Percentiles rank a stretch among this genome's conserved stretches.
Evolutionary conservation across 345 rosid genomes (phyloP).

Genomic region (Lepidium sativum): DNA sequence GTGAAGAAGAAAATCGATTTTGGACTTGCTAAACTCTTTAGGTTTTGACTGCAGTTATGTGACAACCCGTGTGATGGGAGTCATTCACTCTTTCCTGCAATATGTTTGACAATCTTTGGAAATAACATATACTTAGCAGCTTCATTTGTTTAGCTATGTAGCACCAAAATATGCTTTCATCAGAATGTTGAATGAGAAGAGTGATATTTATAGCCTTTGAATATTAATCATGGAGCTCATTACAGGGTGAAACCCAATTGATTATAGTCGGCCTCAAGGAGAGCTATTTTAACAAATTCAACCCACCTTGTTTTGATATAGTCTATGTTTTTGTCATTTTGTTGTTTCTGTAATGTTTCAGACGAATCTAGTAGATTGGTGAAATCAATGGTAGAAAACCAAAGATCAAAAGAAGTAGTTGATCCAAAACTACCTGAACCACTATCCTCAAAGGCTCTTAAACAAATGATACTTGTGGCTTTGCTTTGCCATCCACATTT

Average conservation of each 20-base stretch:
- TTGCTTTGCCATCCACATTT: slow-evolving; percentile 37
- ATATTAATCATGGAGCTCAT: slow-evolving; percentile 80
- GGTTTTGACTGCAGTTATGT: slow-evolving; percentile 52
- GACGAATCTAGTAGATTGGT: slow-evolving; percentile 92
- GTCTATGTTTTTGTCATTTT: background rate
- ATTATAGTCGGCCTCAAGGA: slow-evolving; percentile 75
- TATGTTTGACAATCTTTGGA: background rate
- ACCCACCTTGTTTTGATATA: background rate
- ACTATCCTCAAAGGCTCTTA: slow-evolving; percentile 62
- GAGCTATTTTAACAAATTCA: slow-evolving; percentile 38
- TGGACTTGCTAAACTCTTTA: no score
- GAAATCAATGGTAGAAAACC: slow-evolving; percentile 65
- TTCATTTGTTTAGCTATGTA: slow-evolving; percentile 46
- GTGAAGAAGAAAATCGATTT: background rate
- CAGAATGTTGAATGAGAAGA: slow-evolving; percentile 70
- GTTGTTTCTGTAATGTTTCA: slow-evolving; percentile 14
- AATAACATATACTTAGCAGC: background rate
- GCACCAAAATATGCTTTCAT: slow-evolving; percentile 95
- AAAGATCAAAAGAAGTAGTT: slow-evolving; percentile 70
- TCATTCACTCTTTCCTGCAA: background rate
- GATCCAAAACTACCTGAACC: slow-evolving; percentile 80
- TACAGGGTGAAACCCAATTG: slow-evolving; percentile 84
- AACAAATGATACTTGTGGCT: slow-evolving; percentile 73
- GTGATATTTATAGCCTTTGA: slow-evolving; percentile 80
- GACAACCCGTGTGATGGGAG: slow-evolving; percentile 93